Base-by-base conservation (phyloP, 2,329 filamentous ascomycete genomes). In the Trichoderma citrinoviride region DNA sequence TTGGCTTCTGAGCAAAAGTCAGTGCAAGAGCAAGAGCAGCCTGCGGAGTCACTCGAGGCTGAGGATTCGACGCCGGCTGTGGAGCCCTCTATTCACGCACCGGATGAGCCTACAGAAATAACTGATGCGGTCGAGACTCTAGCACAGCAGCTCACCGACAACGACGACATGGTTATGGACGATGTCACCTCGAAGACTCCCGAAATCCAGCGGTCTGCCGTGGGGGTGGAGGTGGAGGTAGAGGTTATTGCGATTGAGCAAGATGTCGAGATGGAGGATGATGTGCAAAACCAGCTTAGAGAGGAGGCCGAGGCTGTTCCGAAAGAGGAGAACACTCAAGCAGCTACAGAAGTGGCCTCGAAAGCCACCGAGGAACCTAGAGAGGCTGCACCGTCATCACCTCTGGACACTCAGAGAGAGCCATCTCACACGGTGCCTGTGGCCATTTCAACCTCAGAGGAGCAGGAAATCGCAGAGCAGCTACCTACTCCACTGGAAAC, bases 261-360 rank as follows among this genome's bases (percentile, higher is more conserved):
- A 43, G 65, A 66, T n/a, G 43, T 61, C 5, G 66, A 69, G 19
- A 68, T 68, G 67, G 40, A 43, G n/a, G 66, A 65, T 15, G 27
- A 29, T n/a, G 15, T 61, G 46, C 40, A 40, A 44, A 43, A 17
- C 37, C 55, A 46, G 21, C 47, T 21, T 3, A 41, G n/a, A 19
- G 40, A 60, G 12, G 62, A 65, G 17, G 14, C 43, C 14, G 62
- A 53, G 25, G 29, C n/a, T 37, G 27, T 1, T 15, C 7, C 1
- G 62, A 29, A 58, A 37, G 55, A 44, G 43, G 41, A 43, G 5
- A 17, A 19, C 41, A 33, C 17, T 10, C 53, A 64, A 23, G 37
- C 21, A 15, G 29, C 15, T 14, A n/a, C 40, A 61, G 47, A 25
- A 40, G 44, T 25, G 14, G 17, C 27, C 19, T 17, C 27, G 23